Evolutionary conservation across 495 filamentous ascomycete genomes (phyloP), one percentile per base, ranked within the genome.

Genomic region (Neurospora sp.): DNA sequence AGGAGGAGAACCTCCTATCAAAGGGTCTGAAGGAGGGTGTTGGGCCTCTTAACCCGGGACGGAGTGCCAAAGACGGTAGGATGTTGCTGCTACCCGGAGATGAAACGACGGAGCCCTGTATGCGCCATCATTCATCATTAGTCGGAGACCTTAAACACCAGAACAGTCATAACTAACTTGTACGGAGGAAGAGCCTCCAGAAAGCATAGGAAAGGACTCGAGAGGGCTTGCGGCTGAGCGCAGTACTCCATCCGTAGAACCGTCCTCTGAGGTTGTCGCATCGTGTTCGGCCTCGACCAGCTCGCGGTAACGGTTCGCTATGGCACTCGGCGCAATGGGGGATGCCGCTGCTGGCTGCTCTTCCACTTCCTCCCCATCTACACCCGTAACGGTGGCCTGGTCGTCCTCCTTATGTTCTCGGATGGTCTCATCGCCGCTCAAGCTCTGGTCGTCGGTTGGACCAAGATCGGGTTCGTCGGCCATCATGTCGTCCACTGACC

Each of bases 1-100:
- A 91, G 37, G 96, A 94, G 78, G 96, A 92, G 82, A 98, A 98
- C 31, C 96, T 89, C 76, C 94, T 88, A 77, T 98, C 96, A 79
- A 99, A 99, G 11, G 96, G 96, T 78, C 94, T 88, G 75, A 97
- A 90, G 14, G 93, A 93, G 10, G 92, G 93, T 23, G 92, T 93
- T 18, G 91, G 92, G 69, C 85, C 87, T 73, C 78, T 78, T 2
- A 88, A 71, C 9, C 85, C 85, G 16, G 82, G 84, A 35, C 87
- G 82, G 39, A 83, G 83, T 70, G 85, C 81, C 39, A 83, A 72
- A 41, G 84, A 85, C 1, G 84, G 85, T 3, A 86, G 76, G 20
- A 86, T 75, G 71, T 85, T 93, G 78, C 92, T 93, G 59, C 93
- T 93, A 40, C 89, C 89, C 42, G 87, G 88, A 7, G 93, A 95